Conservation (phyloP, 2,329 filamentous ascomycete species). For the Remersonia thermophila region DNA sequence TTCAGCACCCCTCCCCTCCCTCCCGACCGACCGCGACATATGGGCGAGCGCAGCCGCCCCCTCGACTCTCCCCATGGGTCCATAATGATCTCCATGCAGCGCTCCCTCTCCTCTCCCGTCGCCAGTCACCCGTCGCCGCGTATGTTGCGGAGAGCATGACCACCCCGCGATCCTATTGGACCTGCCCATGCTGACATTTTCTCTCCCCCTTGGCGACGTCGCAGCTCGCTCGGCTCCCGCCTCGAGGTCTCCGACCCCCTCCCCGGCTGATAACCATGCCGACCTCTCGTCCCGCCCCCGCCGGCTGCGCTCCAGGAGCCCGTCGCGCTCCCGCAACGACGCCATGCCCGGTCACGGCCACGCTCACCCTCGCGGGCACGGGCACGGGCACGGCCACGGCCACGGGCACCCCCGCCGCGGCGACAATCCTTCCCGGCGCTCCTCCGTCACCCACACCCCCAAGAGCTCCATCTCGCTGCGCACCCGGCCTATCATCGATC, state of each 20-base stretch:
- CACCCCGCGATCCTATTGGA: constrained; percentile 1
- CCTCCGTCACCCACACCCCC: constrained; percentile 26
- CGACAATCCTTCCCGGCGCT: too few relatives aligned
- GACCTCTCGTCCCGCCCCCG: constrained; percentile 31
- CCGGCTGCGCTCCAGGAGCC: constrained; percentile 43
- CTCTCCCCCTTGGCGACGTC: constrained; percentile 3
- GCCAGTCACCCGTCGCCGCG: constrained; percentile 44
- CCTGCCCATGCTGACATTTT: constrained; percentile 11
- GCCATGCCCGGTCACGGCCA: constrained; percentile 31
- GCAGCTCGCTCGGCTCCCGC: constrained; percentile 40
- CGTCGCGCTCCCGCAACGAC: constrained; percentile 34
- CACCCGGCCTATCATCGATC: constrained; percentile 39
- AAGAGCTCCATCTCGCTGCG: constrained; percentile 25
- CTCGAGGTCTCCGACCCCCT: constrained; percentile 44
- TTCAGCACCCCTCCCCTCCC: too few relatives aligned
- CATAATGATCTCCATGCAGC: constrained; percentile 51
- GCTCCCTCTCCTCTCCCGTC: constrained; percentile 50
- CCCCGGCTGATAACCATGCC: constrained; percentile 36
- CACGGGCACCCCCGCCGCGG: constrained; percentile 32
- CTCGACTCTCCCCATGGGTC: constrained; percentile 28
- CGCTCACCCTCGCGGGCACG: constrained; percentile 28
- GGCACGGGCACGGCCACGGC: constrained; percentile 26
- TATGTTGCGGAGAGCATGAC: constrained; percentile 32
- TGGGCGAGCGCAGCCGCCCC: constrained; percentile 17
- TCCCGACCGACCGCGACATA: constrained; percentile 16